Percentiles rank a stretch among this genome's conserved stretches.
Evolutionary conservation across 2,329 filamentous ascomycete species (phyloP).

Genomic region (Herpomyces periplanetae): DNA sequence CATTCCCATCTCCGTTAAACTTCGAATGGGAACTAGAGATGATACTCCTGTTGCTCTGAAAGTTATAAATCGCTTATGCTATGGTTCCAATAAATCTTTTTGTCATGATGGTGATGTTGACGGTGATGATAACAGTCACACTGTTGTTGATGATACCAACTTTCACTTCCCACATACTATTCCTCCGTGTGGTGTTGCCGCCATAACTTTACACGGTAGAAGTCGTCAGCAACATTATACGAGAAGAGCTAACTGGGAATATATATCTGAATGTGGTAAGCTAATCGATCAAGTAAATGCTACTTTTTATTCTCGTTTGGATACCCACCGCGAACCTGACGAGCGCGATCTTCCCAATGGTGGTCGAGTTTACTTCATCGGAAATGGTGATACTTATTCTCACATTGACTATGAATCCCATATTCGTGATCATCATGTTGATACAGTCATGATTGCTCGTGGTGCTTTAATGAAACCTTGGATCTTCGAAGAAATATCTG

Average conservation of each 20-base stretch:
- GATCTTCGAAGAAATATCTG: constrained; percentile 84
- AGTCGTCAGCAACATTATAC: constrained; percentile 84
- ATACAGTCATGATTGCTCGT: constrained; percentile 86
- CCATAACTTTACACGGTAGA: constrained; percentile 76
- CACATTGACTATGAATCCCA: constrained; percentile 52
- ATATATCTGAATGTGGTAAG: constrained; percentile 59
- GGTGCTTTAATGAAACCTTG: constrained; percentile 89
- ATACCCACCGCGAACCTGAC: constrained; percentile 43
- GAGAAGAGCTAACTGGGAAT: constrained; percentile 61
- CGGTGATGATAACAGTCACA: no score
- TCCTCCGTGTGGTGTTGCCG: constrained; percentile 49
- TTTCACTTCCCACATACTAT: no score
- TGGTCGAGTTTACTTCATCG: constrained; percentile 50
- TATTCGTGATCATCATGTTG: constrained; percentile 34
- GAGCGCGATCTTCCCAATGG: constrained; percentile 22
- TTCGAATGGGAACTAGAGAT: constrained; percentile 58
- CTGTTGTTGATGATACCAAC: no score
- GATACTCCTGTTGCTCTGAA: constrained; percentile 38
- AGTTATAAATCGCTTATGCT: constrained; percentile 39
- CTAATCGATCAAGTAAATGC: constrained; percentile 43
- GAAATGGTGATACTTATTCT: constrained; percentile 85
- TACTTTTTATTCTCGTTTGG: constrained; percentile 17
- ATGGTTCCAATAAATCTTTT: no score
- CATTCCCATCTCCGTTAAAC: constrained; percentile 71
- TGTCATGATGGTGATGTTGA: constrained; percentile 23